phyloP scores from a whole-genome alignment of 2,329 filamentous ascomycete species.

The Akanthomyces uredinophilus region DNA sequence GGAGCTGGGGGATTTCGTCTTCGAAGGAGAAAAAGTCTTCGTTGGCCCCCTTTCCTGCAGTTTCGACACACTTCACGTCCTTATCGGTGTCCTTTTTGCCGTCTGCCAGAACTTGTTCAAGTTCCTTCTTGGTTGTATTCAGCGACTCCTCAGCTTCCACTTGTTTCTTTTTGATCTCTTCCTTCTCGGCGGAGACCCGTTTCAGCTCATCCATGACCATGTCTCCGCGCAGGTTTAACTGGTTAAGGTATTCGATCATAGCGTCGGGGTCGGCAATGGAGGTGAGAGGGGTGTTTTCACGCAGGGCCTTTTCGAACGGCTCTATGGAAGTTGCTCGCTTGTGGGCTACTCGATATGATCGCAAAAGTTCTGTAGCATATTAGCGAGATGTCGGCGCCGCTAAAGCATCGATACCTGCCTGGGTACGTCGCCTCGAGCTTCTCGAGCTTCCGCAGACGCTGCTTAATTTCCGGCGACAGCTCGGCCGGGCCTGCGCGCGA shows the following conservation, averaged over 20 bases:
- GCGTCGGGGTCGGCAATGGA: constrained; percentile 82
- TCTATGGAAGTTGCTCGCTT: constrained; percentile 82
- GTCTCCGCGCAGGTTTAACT: constrained; percentile 77
- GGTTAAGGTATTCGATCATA: constrained; percentile 83
- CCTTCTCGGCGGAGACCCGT: constrained; percentile 74
- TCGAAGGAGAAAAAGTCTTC: constrained; percentile 93
- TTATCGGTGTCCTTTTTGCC: constrained; percentile 25
- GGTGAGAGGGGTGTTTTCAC: constrained; percentile 86
- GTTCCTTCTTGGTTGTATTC: constrained; percentile 58
- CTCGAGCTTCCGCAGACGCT: constrained; percentile 78
- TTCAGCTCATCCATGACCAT: constrained; percentile 95
- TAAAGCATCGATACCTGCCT: constrained; percentile 45
- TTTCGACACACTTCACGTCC: not conserved
- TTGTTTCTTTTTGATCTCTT: constrained; percentile 70
- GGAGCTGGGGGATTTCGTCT: constrained; percentile 76
- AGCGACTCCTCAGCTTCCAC: constrained; percentile 63
- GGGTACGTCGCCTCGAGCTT: constrained; percentile 85
- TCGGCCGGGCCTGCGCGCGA: constrained; percentile 36
- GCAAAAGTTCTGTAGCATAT: constrained; percentile 63
- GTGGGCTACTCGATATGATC: constrained; percentile 89
- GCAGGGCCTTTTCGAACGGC: constrained; percentile 83
- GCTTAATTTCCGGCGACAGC: constrained; percentile 67
- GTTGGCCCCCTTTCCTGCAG: constrained; percentile 27
- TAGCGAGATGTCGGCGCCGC: not conserved
- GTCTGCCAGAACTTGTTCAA: constrained; percentile 53